phyloP scores from a whole-genome alignment of 1,284 basidiomycete genomes.

The Marasmius oreades region DNA sequence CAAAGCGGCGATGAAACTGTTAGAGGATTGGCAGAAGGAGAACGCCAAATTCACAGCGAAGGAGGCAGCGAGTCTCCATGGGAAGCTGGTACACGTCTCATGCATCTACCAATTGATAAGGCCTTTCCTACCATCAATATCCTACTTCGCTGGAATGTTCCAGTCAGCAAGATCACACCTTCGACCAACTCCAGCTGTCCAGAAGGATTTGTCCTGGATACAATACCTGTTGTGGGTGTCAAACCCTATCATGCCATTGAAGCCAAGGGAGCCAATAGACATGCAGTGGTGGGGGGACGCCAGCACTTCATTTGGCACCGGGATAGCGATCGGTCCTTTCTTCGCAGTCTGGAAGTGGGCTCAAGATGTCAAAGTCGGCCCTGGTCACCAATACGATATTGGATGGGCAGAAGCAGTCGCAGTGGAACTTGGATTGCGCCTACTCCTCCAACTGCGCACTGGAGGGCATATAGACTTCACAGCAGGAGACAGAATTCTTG shows the following conservation, averaged over 20 bases:
- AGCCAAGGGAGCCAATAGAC: slow-evolving; percentile 18
- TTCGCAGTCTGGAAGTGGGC: slow-evolving; percentile 33
- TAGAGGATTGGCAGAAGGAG: slow-evolving; percentile 18
- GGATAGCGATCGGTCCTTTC: slow-evolving; percentile 25
- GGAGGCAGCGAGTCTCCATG: slow-evolving; percentile 30
- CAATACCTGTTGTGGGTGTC: slow-evolving; percentile 15
- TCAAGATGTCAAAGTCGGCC: slow-evolving; percentile 12
- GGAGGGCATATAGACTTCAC: neutral
- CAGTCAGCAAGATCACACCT: slow-evolving; percentile 11
- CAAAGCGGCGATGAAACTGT: slow-evolving; percentile 1
- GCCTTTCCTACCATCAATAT: slow-evolving; percentile 25
- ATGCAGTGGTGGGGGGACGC: slow-evolving; percentile 36
- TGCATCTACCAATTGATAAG: slow-evolving; percentile 28
- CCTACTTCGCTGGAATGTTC: slow-evolving; percentile 22
- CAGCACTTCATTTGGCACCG: slow-evolving; percentile 36
- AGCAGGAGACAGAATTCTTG: neutral
- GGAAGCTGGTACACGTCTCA: slow-evolving; percentile 32
- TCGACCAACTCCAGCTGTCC: slow-evolving; percentile 8
- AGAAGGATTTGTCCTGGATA: slow-evolving; percentile 21
- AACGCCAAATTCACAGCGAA: slow-evolving; percentile 13
- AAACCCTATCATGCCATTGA: slow-evolving; percentile 22
- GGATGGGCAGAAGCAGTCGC: slow-evolving; percentile 2
- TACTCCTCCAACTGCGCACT: neutral
- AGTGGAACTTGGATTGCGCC: neutral
- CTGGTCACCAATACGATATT: neutral